These are phyloP conservation scores for Eragrostis curvula DNA, from an alignment of 176 grass and related monocot genomes.

Conservation along the genomic window DNA sequence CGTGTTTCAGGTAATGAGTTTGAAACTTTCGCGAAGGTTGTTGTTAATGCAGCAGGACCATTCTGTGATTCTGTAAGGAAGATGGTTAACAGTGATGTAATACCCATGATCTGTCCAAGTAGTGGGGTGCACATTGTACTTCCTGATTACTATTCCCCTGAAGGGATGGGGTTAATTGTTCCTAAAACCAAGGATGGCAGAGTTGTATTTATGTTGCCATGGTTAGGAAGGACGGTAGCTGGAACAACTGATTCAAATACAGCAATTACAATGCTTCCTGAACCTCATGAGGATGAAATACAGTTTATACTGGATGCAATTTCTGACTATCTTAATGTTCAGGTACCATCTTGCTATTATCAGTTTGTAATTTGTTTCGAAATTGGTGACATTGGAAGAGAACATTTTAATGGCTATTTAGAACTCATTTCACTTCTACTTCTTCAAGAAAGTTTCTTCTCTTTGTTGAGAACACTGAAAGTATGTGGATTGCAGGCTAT, in stretches of 20 bases:
- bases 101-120: conserved; percentile 81
- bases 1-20: conserved; percentile 71
- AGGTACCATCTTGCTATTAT: conserved; percentile 40
- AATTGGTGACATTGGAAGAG: neutral
- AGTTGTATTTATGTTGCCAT: conserved; percentile 95
- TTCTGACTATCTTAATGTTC: conserved; percentile 91
- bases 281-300: conserved; percentile 99
- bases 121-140: conserved; percentile 94
- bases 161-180: conserved; percentile 93
- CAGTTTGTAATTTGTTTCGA: neutral
- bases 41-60: conserved; percentile 84
- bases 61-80: conserved; percentile 91
- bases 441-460: neutral
- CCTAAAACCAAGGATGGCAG: conserved; percentile 99
- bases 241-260: conserved; percentile 89
- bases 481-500: neutral
- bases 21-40: conserved; percentile 80
- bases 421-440: conserved; percentile 8
- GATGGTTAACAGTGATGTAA: conserved; percentile 75
- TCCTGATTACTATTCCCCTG: conserved; percentile 96
- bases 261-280: conserved; percentile 89
- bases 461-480: neutral
- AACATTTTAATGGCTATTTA: neutral
- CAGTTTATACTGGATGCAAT: conserved; percentile 96
- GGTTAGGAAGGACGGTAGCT: conserved; percentile 87